These are phyloP conservation scores for Ustilago bromivora DNA, from an alignment of 1,284 basidiomycete genomes.

Conservation along the genomic window DNA sequence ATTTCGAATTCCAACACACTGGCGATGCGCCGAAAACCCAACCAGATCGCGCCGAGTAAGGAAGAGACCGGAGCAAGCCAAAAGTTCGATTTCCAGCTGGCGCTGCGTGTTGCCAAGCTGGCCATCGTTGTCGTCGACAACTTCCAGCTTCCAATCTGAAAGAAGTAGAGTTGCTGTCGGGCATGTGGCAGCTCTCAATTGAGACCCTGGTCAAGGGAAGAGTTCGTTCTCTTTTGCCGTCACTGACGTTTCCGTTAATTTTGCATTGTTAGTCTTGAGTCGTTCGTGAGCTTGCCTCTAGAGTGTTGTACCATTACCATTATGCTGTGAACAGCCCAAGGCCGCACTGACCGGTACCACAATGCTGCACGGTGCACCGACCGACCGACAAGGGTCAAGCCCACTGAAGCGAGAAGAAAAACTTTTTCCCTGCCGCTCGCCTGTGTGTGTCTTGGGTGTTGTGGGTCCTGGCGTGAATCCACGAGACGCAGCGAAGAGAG, in stretches of 20 bases:
- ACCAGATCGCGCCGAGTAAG: slow-evolving; percentile 38
- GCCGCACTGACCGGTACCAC: slow-evolving; percentile 9
- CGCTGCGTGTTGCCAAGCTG: slow-evolving; percentile 19
- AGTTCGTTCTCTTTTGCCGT: not conserved
- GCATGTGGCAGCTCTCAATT: not conserved
- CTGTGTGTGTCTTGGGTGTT: not conserved
- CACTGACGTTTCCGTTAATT: no score
- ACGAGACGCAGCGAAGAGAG: not conserved
- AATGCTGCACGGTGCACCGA: slow-evolving; percentile 10
- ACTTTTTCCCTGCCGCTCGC: slow-evolving; percentile 6
- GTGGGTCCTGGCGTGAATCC: slow-evolving; percentile 2
- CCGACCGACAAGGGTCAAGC: not conserved
- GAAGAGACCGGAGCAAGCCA: slow-evolving; percentile 45
- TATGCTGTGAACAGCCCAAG: not conserved
- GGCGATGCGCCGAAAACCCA: slow-evolving; percentile 15
- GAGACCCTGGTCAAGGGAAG: not conserved
- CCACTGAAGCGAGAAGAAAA: slow-evolving; percentile 2
- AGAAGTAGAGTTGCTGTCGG: slow-evolving; percentile 6
- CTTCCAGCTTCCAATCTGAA: not conserved
- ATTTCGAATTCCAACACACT: slow-evolving; percentile 23
- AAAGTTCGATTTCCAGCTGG: slow-evolving; percentile 27
- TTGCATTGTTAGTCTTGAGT: not conserved
- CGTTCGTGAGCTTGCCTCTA: not conserved
- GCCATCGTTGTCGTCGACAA: not conserved
- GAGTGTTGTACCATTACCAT: not conserved